Conservation (phyloP, 2,329 filamentous ascomycete species). For the Epichloe baconii region DNA sequence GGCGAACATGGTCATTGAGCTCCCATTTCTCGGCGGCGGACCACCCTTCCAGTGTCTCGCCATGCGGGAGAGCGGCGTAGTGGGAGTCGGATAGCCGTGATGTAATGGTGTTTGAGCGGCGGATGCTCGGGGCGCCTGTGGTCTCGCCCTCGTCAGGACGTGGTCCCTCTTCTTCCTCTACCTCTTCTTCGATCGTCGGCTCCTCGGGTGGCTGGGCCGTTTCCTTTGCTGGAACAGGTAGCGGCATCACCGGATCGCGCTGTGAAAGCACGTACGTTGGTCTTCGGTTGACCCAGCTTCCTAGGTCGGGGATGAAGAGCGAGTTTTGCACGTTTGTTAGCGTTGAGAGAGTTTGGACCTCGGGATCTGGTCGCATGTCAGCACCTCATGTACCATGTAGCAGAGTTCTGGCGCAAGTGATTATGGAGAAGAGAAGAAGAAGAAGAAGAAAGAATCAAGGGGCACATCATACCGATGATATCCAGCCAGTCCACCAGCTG, state of each 20-base stretch:
- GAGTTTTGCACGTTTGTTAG: slow-evolving; percentile 86
- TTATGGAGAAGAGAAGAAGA: background rate
- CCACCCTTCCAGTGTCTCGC: slow-evolving; percentile 62
- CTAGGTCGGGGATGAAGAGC: slow-evolving; percentile 73
- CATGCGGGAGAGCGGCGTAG: slow-evolving; percentile 70
- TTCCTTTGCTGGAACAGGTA: background rate
- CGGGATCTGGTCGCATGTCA: slow-evolving; percentile 50
- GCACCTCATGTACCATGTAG: background rate
- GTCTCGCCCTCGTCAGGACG: slow-evolving; percentile 11
- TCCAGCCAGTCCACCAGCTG: slow-evolving; percentile 27
- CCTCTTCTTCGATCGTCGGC: slow-evolving; percentile 3
- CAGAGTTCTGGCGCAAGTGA: no score
- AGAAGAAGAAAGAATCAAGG: no score
- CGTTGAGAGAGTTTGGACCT: slow-evolving; percentile 70
- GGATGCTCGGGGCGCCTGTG: slow-evolving; percentile 13
- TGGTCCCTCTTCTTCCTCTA: background rate
- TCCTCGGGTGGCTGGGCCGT: slow-evolving; percentile 7
- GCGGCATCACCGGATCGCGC: background rate
- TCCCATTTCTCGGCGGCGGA: slow-evolving; percentile 58
- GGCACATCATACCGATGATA: slow-evolving; percentile 21
- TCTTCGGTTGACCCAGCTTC: slow-evolving; percentile 58
- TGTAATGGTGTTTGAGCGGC: slow-evolving; percentile 46
- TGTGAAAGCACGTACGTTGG: slow-evolving; percentile 65
- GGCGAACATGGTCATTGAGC: slow-evolving; percentile 74
- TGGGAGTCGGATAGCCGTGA: slow-evolving; percentile 56